phyloP scores from a whole-genome alignment of 345 rosid genomes.

The Rhizophora mangle region DNA sequence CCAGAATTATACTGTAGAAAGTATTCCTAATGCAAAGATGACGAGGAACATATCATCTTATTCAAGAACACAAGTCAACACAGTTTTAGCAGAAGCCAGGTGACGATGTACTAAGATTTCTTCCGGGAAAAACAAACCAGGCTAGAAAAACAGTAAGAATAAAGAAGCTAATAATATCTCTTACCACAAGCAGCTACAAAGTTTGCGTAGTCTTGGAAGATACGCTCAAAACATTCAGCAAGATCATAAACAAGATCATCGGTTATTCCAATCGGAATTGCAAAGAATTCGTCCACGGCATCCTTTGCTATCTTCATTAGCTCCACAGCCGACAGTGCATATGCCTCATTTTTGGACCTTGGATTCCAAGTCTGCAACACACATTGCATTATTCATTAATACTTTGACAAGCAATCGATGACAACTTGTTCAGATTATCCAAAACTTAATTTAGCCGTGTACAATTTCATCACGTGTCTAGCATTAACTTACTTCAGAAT shows the following conservation, averaged over 20 bases:
- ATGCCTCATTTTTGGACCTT: constrained; percentile 87
- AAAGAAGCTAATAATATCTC: background rate
- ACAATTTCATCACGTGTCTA: background rate
- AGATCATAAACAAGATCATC: constrained; percentile 74
- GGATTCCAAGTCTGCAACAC: constrained; percentile 88
- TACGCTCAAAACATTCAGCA: constrained; percentile 60
- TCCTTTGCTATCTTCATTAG: constrained; percentile 61
- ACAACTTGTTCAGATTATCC: too few species aligned
- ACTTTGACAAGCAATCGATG: background rate
- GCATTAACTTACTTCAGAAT: constrained; percentile 60
- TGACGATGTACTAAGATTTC: too few species aligned
- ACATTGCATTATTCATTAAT: constrained; percentile 8
- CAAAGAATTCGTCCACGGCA: constrained; percentile 71
- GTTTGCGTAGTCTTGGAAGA: constrained; percentile 66
- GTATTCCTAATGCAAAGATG: too few species aligned
- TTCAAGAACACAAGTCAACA: too few species aligned
- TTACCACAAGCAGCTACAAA: constrained; percentile 84
- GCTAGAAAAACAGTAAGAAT: background rate
- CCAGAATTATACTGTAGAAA: too few species aligned
- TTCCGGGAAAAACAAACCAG: too few species aligned
- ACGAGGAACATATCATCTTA: too few species aligned
- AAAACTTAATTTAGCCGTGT: background rate
- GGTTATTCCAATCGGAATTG: constrained; percentile 68
- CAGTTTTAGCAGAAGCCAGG: too few species aligned
- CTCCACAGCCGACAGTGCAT: constrained; percentile 71